Base-by-base conservation (phyloP, 108 stramenopile genomes). In the Nannochloropsis gaditana region DNA sequence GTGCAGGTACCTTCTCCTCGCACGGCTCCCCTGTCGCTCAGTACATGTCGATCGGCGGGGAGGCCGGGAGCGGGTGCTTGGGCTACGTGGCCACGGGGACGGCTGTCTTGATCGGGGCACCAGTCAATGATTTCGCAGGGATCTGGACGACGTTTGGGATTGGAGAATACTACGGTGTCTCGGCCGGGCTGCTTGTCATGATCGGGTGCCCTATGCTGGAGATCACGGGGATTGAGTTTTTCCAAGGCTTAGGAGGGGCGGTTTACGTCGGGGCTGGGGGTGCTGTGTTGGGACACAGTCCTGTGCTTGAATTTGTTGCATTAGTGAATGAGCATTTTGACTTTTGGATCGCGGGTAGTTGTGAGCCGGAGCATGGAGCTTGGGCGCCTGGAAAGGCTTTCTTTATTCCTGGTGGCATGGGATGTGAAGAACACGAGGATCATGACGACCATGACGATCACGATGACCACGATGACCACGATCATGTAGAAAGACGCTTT, bases 151-250 rank as follows among this genome's bases (percentile, higher is more conserved):
- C 59, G 8, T 73, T 73, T n/a, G 59, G 19, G 59, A 73, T 73
- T 0, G 59, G 59, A 73, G 59, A 73, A 2, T 73, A 73, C 6
- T n/a, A n/a, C n/a, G 59, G 59, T 0, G 59, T 73, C 19, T 73
- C 59, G 59, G 4, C 59, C 3, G 59, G 59, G 19, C 59, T 73
- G 19, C 59, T 73, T 4, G 59, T 73, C 6, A 73, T 73, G 59
- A 73, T 73, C 59, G 59, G 59, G 59, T 73, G 59, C n/a, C 59
- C 59, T 73, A n/a, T 73, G 15, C 2, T 73, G 59, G 59, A 73
- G 59, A 73, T 73, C 8, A n/a, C 59, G 59, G 59, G 19, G 19
- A 73, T 73, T 73, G 59, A 73, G 59, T 73, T n/a, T n/a, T 73
- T 73, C n/a, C 4, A 73, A 6, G 59, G 59, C 19, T 2, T 73